phyloP scores from a whole-genome alignment of 164 flowering plant genomes.

The Brasenia schreberi region DNA sequence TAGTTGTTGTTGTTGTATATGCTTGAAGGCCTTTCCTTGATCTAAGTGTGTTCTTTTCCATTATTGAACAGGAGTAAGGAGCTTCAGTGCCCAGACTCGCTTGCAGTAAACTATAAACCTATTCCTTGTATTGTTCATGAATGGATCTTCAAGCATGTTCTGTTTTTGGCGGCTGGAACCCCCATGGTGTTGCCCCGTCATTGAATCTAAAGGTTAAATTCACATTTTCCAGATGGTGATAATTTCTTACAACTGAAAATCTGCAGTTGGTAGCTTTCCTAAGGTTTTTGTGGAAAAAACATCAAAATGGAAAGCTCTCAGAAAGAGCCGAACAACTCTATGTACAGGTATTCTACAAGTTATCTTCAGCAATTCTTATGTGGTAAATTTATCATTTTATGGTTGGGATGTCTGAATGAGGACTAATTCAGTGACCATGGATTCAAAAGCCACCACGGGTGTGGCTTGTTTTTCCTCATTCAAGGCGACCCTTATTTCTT shows the following conservation, averaged over 20 bases:
- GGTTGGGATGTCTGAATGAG: too few relatives aligned
- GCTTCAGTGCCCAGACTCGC: slow-evolving; percentile 68
- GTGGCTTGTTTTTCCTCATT: too few relatives aligned
- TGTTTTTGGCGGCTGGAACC: slow-evolving; percentile 30
- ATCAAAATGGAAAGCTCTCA: slow-evolving; percentile 25
- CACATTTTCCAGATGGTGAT: neutral
- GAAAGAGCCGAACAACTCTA: slow-evolving; percentile 74
- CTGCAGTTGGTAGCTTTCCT: slow-evolving; percentile 46
- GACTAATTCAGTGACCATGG: too few relatives aligned
- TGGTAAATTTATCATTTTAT: too few relatives aligned
- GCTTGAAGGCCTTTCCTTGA: neutral
- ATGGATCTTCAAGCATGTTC: slow-evolving; percentile 45
- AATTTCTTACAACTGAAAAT: slow-evolving; percentile 5
- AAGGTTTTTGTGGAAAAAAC: slow-evolving; percentile 24
- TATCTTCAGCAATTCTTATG: neutral
- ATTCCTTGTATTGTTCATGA: slow-evolving; percentile 45
- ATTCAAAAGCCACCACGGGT: too few relatives aligned
- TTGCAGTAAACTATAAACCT: slow-evolving; percentile 59
- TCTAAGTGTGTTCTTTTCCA: neutral
- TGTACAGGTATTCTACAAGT: slow-evolving; percentile 37
- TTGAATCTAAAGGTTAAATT: neutral
- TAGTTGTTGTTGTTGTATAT: too few relatives aligned
- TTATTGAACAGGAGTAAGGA: slow-evolving; percentile 40
- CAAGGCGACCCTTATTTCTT: too few relatives aligned
- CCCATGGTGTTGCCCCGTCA: slow-evolving; percentile 29